Evolutionary conservation across 768 basidiomycete genomes (phyloP).

Genomic region (Porphyrellus cyaneotinctus): DNA sequence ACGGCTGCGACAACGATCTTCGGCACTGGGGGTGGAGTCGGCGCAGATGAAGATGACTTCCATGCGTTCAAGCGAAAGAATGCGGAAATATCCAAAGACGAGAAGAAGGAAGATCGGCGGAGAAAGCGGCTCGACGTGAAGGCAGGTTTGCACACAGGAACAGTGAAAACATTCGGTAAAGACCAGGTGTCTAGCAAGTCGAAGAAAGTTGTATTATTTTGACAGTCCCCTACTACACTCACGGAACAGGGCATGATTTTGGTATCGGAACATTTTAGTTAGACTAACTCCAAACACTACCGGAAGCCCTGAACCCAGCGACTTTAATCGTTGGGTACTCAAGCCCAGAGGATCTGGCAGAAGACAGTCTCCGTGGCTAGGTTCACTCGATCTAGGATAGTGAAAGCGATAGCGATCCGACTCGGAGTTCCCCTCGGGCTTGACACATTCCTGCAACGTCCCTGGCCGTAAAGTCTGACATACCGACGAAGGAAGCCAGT

Average conservation of each 20-base stretch:
- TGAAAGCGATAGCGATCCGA: no score
- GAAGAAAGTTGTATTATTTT: constrained; percentile 52
- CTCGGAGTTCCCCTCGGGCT: no score
- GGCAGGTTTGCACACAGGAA: constrained; percentile 41
- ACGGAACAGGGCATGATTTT: neutral
- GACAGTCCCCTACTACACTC: constrained; percentile 6
- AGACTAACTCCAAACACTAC: no score
- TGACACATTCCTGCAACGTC: no score
- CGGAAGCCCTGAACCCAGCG: no score
- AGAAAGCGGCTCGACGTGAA: constrained; percentile 42
- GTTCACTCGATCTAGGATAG: no score
- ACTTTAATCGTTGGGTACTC: no score
- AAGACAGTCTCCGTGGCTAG: no score
- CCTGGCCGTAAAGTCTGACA: no score
- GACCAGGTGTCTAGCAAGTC: constrained; percentile 19
- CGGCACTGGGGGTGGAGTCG: constrained; percentile 45
- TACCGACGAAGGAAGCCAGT: no score
- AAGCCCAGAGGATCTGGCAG: no score
- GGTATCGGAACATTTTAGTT: neutral
- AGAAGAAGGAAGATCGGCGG: constrained; percentile 44
- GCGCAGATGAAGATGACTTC: constrained; percentile 95
- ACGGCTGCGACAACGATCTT: constrained; percentile 20
- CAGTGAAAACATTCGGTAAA: constrained; percentile 34
- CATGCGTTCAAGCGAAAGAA: constrained; percentile 69
- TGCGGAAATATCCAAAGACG: constrained; percentile 56